Percentiles rank a stretch among this genome's conserved stretches.
Evolutionary conservation across 352 stramenopile species (phyloP).

Genomic region (Phytophthora palmivora): DNA sequence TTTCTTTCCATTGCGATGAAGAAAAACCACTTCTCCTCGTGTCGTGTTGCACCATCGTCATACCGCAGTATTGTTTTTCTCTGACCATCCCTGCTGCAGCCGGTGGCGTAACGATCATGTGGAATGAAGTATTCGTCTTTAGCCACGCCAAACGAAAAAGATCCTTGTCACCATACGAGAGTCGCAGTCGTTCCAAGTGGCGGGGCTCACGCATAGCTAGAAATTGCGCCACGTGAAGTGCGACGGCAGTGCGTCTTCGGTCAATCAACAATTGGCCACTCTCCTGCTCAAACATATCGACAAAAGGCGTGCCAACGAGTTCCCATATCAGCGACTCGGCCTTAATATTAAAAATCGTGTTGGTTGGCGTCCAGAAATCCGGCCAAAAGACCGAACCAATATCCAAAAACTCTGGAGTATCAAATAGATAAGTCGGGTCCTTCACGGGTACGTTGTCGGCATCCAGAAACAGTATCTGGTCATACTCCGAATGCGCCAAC

Average conservation of each 20-base stretch:
- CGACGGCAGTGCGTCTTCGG: constrained; percentile 24
- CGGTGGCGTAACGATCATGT: constrained; percentile 53
- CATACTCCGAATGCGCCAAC: constrained; percentile 47
- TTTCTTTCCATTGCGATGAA: constrained; percentile 63
- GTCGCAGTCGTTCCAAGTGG: constrained; percentile 37
- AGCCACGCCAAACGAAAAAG: constrained; percentile 68
- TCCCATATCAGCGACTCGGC: constrained; percentile 59
- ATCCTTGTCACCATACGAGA: constrained; percentile 65
- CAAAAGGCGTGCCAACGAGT: constrained; percentile 76
- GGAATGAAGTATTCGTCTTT: constrained; percentile 51
- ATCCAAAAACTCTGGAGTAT: constrained; percentile 58
- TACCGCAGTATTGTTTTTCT: constrained; percentile 47
- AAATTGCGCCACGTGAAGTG: constrained; percentile 43
- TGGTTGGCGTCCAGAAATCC: constrained; percentile 78
- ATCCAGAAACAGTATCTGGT: constrained; percentile 73
- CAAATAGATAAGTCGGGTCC: constrained; percentile 84
- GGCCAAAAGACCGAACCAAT: constrained; percentile 79
- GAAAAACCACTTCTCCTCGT: constrained; percentile 47
- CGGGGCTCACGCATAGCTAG: constrained; percentile 43
- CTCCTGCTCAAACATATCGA: constrained; percentile 88
- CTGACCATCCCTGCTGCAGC: constrained; percentile 43
- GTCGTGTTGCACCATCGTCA: constrained; percentile 49
- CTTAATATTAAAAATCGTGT: constrained; percentile 76
- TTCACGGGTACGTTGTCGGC: constrained; percentile 78
- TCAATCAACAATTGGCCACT: constrained; percentile 79